Percentiles rank a stretch among this genome's conserved stretches.
Evolutionary conservation across 1,284 basidiomycete genomes (phyloP).

Genomic region (Apiotrichum domesticum): DNA sequence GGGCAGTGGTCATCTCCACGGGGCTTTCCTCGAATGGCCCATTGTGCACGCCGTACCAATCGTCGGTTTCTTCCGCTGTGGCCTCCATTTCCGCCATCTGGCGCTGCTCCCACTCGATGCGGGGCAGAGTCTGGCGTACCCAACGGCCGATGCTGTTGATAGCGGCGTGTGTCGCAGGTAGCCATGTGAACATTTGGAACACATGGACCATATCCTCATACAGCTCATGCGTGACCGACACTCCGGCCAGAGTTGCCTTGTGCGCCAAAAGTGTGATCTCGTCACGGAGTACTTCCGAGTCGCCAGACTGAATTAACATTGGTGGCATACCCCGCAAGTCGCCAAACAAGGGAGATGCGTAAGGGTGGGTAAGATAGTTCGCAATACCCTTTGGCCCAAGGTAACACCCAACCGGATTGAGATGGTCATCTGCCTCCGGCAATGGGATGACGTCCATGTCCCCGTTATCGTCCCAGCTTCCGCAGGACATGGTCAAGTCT

Average conservation of each 20-base stretch:
- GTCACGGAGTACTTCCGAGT: constrained; percentile 87
- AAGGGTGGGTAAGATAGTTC: constrained; percentile 87
- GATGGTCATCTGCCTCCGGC: constrained; percentile 69
- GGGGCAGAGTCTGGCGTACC: constrained; percentile 62
- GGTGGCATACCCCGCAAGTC: constrained; percentile 82
- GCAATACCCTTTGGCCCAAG: constrained; percentile 74
- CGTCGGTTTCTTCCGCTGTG: constrained; percentile 5
- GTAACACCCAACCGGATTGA: constrained; percentile 89
- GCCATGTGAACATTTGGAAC: constrained; percentile 81
- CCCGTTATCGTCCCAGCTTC: constrained; percentile 93
- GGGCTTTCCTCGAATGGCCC: neutral
- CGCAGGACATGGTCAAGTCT: constrained; percentile 90
- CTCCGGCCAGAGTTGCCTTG: constrained; percentile 83
- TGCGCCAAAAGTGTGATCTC: constrained; percentile 89
- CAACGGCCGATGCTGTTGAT: constrained; percentile 59
- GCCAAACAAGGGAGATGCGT: constrained; percentile 93
- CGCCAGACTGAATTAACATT: constrained; percentile 85
- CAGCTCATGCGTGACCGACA: constrained; percentile 81
- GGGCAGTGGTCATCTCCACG: neutral
- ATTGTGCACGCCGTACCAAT: neutral
- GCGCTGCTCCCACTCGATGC: constrained; percentile 42
- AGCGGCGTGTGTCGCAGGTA: constrained; percentile 64
- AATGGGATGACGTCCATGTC: constrained; percentile 72
- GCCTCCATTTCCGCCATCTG: constrained; percentile 9
- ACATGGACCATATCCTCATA: constrained; percentile 92